These are phyloP conservation scores for Ambrosia trifida DNA, from an alignment of 129 eudicot genomes.

Conservation along the genomic window DNA sequence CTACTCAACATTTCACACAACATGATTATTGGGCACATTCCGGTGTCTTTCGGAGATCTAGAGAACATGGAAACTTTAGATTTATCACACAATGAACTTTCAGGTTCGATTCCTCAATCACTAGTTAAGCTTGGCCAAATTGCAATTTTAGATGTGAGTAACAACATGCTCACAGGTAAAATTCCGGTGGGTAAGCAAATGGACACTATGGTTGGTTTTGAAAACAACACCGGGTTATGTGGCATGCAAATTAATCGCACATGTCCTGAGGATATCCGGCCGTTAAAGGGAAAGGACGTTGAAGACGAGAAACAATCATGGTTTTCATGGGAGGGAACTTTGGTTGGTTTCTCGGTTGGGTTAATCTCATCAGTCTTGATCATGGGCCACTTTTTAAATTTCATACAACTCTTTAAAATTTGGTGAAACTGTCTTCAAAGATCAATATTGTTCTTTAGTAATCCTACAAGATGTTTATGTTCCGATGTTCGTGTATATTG, in stretches of 20 bases:
- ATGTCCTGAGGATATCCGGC: conserved; percentile 33
- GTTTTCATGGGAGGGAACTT: conserved; percentile 43
- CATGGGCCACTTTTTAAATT: conserved; percentile 26
- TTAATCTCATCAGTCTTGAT: conserved; percentile 31
- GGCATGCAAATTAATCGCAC: conserved; percentile 44
- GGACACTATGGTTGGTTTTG: conserved; percentile 44
- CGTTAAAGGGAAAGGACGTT: conserved; percentile 5
- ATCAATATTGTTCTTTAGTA: too few relatives aligned
- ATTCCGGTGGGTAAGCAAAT: conserved; percentile 51
- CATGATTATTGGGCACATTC: conserved; percentile 39
- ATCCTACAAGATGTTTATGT: too few relatives aligned
- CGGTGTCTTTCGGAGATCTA: conserved; percentile 41
- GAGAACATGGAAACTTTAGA: conserved; percentile 49
- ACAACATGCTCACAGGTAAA: conserved; percentile 45
- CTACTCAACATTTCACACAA: conserved; percentile 48
- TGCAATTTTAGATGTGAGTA: conserved; percentile 41
- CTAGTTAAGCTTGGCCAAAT: conserved; percentile 36
- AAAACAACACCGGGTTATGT: conserved; percentile 51
- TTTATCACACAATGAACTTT: conserved; percentile 43
- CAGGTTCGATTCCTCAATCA: conserved; percentile 49
- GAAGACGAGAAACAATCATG: conserved; percentile 30
- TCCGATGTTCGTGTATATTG: too few relatives aligned
- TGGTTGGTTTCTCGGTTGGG: conserved; percentile 48
- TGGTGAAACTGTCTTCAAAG: conserved; percentile 7
- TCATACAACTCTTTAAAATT: conserved; percentile 19